These are phyloP conservation scores for Ballota nigra DNA, from an alignment of 257 asterid genomes.

Conservation along the genomic window DNA sequence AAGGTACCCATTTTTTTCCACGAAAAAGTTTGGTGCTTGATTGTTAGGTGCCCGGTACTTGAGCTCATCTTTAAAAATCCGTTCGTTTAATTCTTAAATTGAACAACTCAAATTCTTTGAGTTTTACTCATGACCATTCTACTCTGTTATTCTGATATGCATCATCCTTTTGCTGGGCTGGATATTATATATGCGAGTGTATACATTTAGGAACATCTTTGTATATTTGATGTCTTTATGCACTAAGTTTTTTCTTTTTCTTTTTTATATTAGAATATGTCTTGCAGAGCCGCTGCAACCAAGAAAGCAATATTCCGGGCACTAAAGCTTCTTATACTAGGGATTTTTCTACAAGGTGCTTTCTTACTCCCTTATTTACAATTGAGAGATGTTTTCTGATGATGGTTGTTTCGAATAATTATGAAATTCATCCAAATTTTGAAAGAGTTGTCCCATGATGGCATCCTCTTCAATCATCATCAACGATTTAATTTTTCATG, in stretches of 20 bases:
- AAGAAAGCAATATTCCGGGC: constrained; percentile 48
- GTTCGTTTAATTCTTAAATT: no score
- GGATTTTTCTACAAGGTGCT: constrained; percentile 67
- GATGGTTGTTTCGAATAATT: not conserved
- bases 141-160: not conserved
- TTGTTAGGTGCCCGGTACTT: no score
- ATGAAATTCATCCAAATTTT: not conserved
- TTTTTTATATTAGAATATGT: constrained; percentile 36
- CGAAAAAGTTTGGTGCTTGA: no score
- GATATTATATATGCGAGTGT: not conserved
- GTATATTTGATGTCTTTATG: not conserved
- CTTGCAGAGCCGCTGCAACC: constrained; percentile 45
- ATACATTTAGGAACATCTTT: not conserved
- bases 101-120: not conserved
- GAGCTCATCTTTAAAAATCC: no score
- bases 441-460: not conserved
- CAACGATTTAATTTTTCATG: not conserved
- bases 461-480: not conserved
- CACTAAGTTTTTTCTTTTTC: constrained; percentile 11
- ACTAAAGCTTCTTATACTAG: constrained; percentile 48
- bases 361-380: not conserved
- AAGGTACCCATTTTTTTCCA: constrained; percentile 37
- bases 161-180: not conserved
- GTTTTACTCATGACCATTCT: not conserved
- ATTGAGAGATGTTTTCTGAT: not conserved